These are phyloP conservation scores for Cucurbita ficifolia DNA, from an alignment of 306 rosid species.

Conservation along the genomic window DNA sequence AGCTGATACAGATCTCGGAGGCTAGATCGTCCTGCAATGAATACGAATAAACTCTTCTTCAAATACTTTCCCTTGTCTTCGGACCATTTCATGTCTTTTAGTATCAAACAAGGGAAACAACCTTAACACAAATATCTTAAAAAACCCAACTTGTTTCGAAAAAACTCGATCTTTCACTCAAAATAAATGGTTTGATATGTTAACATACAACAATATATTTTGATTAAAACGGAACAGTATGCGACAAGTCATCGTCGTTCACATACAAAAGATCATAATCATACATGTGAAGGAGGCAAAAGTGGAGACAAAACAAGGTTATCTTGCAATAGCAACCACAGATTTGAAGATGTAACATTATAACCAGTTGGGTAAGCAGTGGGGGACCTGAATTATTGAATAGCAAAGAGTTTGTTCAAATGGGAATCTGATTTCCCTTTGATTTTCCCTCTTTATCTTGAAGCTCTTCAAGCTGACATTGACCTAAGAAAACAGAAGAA, in stretches of 20 bases:
- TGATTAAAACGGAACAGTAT: neutral
- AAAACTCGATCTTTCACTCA: neutral
- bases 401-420: neutral
- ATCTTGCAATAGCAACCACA: neutral
- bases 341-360: neutral
- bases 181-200: neutral
- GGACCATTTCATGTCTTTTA: neutral
- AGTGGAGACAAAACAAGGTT: constrained; percentile 6
- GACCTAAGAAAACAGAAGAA: neutral
- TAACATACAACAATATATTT: neutral
- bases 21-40: neutral
- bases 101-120: neutral
- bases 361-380: neutral
- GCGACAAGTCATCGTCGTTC: neutral
- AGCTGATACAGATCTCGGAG: neutral
- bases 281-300: neutral
- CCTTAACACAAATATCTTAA: neutral
- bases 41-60: neutral
- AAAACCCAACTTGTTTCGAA: too few relatives aligned
- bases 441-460: neutral
- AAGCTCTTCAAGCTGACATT: neutral
- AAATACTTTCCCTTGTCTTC: too few relatives aligned
- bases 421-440: constrained; percentile 3
- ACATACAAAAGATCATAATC: constrained; percentile 1
- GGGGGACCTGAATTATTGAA: constrained; percentile 12